phyloP scores from a whole-genome alignment of 1,139 yeast species.

The Lodderomyces jiufengensis region DNA sequence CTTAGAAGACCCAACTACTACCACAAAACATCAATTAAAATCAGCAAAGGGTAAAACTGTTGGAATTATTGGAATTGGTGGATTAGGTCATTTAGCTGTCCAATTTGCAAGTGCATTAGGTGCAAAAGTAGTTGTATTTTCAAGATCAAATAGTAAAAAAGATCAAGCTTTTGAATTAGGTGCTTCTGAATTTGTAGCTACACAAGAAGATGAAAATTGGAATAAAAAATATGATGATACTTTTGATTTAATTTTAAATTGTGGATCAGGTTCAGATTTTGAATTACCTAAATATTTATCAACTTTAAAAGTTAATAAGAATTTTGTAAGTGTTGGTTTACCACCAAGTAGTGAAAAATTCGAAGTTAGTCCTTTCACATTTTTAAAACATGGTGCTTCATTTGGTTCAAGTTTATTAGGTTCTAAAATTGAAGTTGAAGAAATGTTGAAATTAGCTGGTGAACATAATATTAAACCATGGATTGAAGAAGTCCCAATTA shows the following conservation, averaged over 20 bases:
- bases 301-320: constrained; percentile 40
- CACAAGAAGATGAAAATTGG: constrained; percentile 38
- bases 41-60: constrained; percentile 34
- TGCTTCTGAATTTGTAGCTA: constrained; percentile 38
- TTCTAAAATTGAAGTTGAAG: constrained; percentile 31
- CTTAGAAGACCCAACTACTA: too few species aligned
- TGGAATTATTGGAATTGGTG: constrained; percentile 48
- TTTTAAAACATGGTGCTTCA: constrained; percentile 27
- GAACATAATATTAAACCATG: constrained; percentile 38
- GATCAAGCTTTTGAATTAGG: constrained; percentile 36
- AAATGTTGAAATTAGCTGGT: constrained; percentile 40
- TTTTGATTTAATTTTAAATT: constrained; percentile 47
- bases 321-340: constrained; percentile 54
- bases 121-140: constrained; percentile 39
- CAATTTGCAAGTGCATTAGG: constrained; percentile 42
- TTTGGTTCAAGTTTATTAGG: constrained; percentile 38
- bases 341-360: constrained; percentile 33
- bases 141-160: constrained; percentile 34
- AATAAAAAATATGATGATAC: constrained; percentile 23
- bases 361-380: constrained; percentile 24
- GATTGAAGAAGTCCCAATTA: constrained; percentile 40
- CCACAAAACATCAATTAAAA: too few species aligned
- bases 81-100: constrained; percentile 43
- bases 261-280: constrained; percentile 41
- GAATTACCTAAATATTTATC: constrained; percentile 28